Percentiles rank a stretch among this genome's conserved stretches.
Conservation (phyloP, 2,329 filamentous ascomycete species). For the Aspergillus hortae region DNA sequence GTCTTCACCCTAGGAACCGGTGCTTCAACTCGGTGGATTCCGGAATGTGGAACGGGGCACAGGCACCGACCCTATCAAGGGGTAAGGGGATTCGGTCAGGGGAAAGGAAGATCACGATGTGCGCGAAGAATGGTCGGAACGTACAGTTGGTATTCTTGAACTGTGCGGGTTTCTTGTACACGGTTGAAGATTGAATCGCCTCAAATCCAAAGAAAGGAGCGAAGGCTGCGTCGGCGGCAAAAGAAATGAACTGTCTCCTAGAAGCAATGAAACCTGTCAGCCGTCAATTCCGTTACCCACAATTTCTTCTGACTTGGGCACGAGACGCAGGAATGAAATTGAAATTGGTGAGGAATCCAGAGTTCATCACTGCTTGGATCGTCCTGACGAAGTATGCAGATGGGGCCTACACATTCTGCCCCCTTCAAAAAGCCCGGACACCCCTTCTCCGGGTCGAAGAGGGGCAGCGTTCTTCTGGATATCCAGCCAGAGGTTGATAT, state of each 20-base stretch:
- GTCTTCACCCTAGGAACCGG: constrained; percentile 42
- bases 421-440: neutral
- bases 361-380: constrained; percentile 16
- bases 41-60: constrained; percentile 37
- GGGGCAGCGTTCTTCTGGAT: constrained; percentile 4
- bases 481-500: constrained; percentile 6
- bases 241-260: constrained; percentile 18
- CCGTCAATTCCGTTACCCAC: constrained; percentile 4
- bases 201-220: constrained; percentile 24
- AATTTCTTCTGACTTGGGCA: constrained; percentile 2
- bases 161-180: constrained; percentile 14
- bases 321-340: constrained; percentile 2
- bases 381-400: constrained; percentile 15
- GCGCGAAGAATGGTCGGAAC: constrained; percentile 28
- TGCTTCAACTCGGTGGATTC: constrained; percentile 31
- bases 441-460: constrained; percentile 13
- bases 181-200: constrained; percentile 22
- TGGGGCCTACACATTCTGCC: constrained; percentile 14
- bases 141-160: constrained; percentile 24
- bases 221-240: constrained; percentile 17
- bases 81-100: constrained; percentile 35
- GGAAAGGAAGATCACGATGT: constrained; percentile 23
- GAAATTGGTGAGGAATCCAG: constrained; percentile 1
- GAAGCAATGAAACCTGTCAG: constrained; percentile 12
- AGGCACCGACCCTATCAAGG: constrained; percentile 40